Percentiles rank a stretch among this genome's conserved stretches.
Evolutionary conservation across 495 filamentous ascomycete genomes (phyloP).

Genomic region (Tuber magnatum): DNA sequence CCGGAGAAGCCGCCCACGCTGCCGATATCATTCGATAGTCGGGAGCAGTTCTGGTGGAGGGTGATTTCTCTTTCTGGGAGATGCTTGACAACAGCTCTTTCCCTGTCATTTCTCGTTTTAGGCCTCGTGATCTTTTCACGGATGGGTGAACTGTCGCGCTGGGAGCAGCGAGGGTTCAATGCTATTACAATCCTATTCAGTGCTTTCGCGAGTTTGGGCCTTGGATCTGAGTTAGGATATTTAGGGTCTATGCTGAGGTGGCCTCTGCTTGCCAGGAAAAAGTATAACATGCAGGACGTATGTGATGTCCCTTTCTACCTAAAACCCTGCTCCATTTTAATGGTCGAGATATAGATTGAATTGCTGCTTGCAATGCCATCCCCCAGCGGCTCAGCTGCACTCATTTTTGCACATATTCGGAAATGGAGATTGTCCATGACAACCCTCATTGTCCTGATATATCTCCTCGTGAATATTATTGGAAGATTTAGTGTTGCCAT

Average conservation of each 20-base stretch:
- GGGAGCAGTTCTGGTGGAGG: neutral
- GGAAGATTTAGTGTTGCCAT: neutral
- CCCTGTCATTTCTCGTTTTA: neutral
- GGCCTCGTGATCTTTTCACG: neutral
- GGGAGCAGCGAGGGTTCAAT: neutral
- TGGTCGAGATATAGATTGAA: neutral
- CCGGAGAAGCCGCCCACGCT: neutral
- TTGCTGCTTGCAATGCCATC: neutral
- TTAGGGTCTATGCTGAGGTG: neutral
- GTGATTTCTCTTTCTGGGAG: neutral
- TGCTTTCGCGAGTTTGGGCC: neutral
- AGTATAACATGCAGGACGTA: neutral
- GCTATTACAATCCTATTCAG: neutral
- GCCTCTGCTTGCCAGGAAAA: neutral
- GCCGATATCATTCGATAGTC: neutral
- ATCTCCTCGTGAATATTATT: neutral
- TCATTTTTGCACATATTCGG: neutral
- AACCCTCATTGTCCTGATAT: neutral
- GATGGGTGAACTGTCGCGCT: neutral
- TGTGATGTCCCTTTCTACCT: neutral
- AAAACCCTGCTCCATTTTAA: neutral
- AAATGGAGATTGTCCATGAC: neutral
- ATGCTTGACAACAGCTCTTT: neutral
- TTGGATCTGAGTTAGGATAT: neutral
- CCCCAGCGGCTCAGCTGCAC: neutral